Percentiles rank a stretch among this genome's conserved stretches.
These are phyloP conservation scores for Rhodotorula diobovata DNA, from an alignment of 768 basidiomycete species.

Conservation along the genomic window DNA sequence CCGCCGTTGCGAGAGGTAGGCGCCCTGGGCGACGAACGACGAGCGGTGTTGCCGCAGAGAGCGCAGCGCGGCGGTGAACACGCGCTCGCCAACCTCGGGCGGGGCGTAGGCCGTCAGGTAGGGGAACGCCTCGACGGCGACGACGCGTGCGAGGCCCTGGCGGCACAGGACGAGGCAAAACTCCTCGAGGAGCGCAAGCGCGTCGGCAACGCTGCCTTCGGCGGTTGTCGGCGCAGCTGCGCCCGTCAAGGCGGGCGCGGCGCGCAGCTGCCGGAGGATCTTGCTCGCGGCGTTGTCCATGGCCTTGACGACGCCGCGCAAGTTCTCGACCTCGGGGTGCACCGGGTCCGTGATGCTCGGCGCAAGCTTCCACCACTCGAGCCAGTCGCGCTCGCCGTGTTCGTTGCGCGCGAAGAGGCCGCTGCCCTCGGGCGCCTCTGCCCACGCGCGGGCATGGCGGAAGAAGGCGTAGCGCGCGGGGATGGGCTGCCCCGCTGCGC, in stretches of 20 bases:
- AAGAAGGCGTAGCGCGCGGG: slow-evolving; percentile 3
- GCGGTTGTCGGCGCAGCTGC: neutral
- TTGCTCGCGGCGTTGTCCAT: neutral
- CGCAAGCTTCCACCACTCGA: slow-evolving; percentile 24
- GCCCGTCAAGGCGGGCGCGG: neutral
- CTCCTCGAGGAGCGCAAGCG: neutral
- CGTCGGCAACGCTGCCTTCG: neutral
- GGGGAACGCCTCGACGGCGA: slow-evolving; percentile 1
- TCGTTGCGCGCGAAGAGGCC: neutral
- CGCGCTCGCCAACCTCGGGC: neutral
- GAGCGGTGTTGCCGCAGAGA: neutral
- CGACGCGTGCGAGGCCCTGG: slow-evolving; percentile 13
- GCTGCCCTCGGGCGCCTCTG: no score
- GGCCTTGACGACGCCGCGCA: neutral
- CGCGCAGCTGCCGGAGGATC: neutral
- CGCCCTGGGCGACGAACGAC: neutral
- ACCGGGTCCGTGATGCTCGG: neutral
- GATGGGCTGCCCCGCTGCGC: neutral
- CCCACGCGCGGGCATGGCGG: neutral
- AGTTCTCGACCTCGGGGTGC: neutral
- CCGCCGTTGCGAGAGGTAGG: neutral
- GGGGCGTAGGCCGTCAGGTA: neutral
- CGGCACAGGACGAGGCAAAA: neutral
- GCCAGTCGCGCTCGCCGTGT: slow-evolving; percentile 1
- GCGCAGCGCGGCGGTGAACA: neutral